Percentiles rank a stretch among this genome's conserved stretches.
These are phyloP conservation scores for Phlebopus sp. DNA, from an alignment of 1,284 basidiomycete genomes.

Conservation along the genomic window DNA sequence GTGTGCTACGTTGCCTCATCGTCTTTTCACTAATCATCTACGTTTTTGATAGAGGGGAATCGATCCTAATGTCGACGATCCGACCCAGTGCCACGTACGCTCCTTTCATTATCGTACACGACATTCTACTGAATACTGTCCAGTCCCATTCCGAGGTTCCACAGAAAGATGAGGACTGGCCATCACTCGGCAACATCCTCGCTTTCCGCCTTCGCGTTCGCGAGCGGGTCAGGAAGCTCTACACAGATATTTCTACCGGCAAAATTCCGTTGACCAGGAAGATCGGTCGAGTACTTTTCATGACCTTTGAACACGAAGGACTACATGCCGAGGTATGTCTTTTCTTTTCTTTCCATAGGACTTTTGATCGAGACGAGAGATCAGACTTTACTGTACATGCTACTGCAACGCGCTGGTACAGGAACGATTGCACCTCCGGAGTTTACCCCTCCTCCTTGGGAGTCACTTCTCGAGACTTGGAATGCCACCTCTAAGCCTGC, in stretches of 20 bases:
- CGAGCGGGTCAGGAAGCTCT: constrained; percentile 67
- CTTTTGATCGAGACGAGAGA: constrained; percentile 11
- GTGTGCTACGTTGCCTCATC: constrained; percentile 8
- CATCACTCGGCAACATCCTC: constrained; percentile 70
- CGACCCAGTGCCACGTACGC: constrained; percentile 77
- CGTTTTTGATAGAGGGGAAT: constrained; percentile 74
- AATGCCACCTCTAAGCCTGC: constrained; percentile 44
- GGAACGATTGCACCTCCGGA: constrained; percentile 79
- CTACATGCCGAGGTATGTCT: constrained; percentile 69
- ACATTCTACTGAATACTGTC: constrained; percentile 2
- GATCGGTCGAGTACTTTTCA: constrained; percentile 79
- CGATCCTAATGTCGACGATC: constrained; percentile 92
- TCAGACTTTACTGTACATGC: constrained; percentile 91
- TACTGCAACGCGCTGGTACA: constrained; percentile 74
- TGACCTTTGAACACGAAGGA: constrained; percentile 88
- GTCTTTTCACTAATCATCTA: constrained; percentile 5
- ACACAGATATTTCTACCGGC: constrained; percentile 66
- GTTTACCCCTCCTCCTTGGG: constrained; percentile 77
- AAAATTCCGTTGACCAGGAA: constrained; percentile 59
- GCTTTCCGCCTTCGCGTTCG: constrained; percentile 77
- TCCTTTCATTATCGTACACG: neutral
- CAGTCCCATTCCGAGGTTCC: constrained; percentile 92
- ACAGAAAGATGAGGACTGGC: constrained; percentile 81
- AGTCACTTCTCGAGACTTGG: constrained; percentile 67
- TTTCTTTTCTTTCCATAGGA: neutral